Evolutionary conservation across 75 land plant genomes (phyloP).

Genomic region (Picea sitchensis): DNA sequence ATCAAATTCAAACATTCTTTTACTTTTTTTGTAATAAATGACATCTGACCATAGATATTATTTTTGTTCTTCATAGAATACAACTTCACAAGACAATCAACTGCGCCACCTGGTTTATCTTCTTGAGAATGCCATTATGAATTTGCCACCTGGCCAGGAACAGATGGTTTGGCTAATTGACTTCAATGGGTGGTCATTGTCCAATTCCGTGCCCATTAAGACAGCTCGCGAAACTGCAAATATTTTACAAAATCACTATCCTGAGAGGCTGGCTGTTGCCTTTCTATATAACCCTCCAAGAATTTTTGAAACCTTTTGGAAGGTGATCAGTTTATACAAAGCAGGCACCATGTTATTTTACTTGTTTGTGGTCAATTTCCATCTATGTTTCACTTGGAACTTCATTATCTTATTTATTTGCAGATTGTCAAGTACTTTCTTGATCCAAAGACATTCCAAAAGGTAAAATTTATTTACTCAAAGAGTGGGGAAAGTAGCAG

Average conservation of each 20-base stretch:
- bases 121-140: conserved; percentile 78
- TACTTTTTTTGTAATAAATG: background rate
- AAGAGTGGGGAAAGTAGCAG: conserved; percentile 62
- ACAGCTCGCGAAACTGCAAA: conserved; percentile 66
- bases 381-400: background rate
- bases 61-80: conserved; percentile 49
- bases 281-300: conserved; percentile 87
- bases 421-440: conserved; percentile 84
- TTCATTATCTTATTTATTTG: conserved; percentile 7
- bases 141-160: conserved; percentile 75
- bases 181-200: conserved; percentile 72
- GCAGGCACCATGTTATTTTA: background rate
- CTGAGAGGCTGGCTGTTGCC: conserved; percentile 71
- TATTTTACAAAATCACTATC: conserved; percentile 89
- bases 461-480: conserved; percentile 79
- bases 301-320: conserved; percentile 80
- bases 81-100: conserved; percentile 55
- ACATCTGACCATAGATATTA: background rate
- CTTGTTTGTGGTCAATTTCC: background rate
- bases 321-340: conserved; percentile 26
- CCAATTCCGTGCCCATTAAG: conserved; percentile 51
- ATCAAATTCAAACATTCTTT: background rate
- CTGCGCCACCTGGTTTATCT: conserved; percentile 79
- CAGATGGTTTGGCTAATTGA: conserved; percentile 94
- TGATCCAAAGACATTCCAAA: conserved; percentile 74